Base-by-base conservation (phyloP, 768 basidiomycete species). In the Boletus subcaerulescens region DNA sequence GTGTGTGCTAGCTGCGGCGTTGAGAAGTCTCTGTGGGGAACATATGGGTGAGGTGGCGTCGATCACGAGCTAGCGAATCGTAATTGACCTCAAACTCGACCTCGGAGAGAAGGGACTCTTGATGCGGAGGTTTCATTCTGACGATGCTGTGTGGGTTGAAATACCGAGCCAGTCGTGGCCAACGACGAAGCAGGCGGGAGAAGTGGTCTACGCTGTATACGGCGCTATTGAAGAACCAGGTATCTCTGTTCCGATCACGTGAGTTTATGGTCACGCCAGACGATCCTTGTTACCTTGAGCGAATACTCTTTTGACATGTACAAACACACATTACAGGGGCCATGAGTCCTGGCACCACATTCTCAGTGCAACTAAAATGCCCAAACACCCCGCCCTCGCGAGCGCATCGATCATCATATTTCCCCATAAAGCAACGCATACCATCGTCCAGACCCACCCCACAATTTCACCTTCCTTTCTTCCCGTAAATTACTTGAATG, bases 21-120 rank as follows among this genome's bases (percentile, higher is more conserved):
- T 51, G 38, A 58, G 57, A 38, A 68, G 61, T 15, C 17, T 20
- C 66, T 63, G 45, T 2, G 24, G 15, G 8, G 20, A 35, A 43
- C 35, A 47, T 29, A 45, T 51, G 20, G 43, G 3, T 10, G 15
- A 43, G 18, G 39, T 32, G 1, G 3, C 12, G 14, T 17, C 24
- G 41, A 44, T 24, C 40, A 24, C 5, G 18, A 18, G 9, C 2
- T 18, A 9, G 29, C 9, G 9, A 29, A 29, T 29, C 17, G 18
- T n/a, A 33, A 45, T 65, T 52, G 36, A 67, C 66, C 13, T 67
- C 54, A 11, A 67, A 67, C 32, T 67, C 61, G 40, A 38, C 52
- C 18, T 48, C 39, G 2, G 53, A 39, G 39, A 64, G 33, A 5
- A 26, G 18, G 9, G 29, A 29, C 8, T 29, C 29, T 17, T 38